phyloP scores from a whole-genome alignment of 2,329 filamentous ascomycete species.

The Epichloe coenophiala region DNA sequence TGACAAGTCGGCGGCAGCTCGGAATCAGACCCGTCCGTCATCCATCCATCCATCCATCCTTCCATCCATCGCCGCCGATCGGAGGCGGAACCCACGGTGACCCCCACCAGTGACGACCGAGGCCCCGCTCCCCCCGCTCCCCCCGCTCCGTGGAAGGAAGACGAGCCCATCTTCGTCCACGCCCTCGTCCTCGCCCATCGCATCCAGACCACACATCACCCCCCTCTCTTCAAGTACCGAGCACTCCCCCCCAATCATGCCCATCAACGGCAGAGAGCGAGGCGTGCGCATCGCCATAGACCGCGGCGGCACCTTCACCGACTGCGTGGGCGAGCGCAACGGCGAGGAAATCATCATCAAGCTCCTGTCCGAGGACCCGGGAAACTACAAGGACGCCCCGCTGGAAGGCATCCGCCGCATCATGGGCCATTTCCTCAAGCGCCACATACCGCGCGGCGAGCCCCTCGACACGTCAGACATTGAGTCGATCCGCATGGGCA shows the following conservation, averaged over 20 bases:
- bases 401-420: slow-evolving; percentile 53
- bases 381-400: slow-evolving; percentile 60
- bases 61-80: not conserved
- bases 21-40: too few relatives aligned
- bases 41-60: too few relatives aligned
- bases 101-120: too few relatives aligned
- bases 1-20: too few relatives aligned
- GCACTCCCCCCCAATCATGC: not conserved
- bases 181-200: too few relatives aligned
- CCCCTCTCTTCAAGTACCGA: not conserved
- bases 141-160: too few relatives aligned
- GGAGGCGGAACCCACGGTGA: too few relatives aligned
- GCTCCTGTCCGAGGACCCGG: slow-evolving; percentile 56
- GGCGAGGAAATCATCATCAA: slow-evolving; percentile 58
- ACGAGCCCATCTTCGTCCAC: too few relatives aligned
- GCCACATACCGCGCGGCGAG: slow-evolving; percentile 19
- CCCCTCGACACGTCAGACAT: slow-evolving; percentile 21
- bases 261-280: slow-evolving; percentile 58
- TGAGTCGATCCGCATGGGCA: slow-evolving; percentile 68
- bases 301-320: slow-evolving; percentile 46
- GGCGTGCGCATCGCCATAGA: slow-evolving; percentile 21
- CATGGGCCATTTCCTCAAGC: slow-evolving; percentile 19
- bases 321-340: slow-evolving; percentile 52
- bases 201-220: not conserved
- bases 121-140: too few relatives aligned